Conservation (phyloP, 2,329 filamentous ascomycete species). For the Graphiopsis chlorocephala region DNA sequence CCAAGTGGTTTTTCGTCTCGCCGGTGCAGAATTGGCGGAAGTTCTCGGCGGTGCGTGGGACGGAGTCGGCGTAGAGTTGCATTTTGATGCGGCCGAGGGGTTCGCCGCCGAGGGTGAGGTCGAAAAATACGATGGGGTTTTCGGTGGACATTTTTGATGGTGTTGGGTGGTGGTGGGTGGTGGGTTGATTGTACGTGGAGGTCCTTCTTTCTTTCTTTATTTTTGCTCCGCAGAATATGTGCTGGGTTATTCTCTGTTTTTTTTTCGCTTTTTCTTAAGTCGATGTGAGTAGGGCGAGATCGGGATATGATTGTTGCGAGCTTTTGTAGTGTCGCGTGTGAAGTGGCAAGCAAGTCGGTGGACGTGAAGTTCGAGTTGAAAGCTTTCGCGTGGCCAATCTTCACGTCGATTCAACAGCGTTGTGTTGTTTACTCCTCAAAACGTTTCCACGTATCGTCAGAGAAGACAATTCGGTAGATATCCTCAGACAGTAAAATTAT, state of each 20-base stretch:
- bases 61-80: constrained; percentile 81
- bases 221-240: not conserved
- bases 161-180: not conserved
- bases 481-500: not conserved
- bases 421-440: too few relatives aligned
- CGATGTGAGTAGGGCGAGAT: not conserved
- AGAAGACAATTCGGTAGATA: too few relatives aligned
- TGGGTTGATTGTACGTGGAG: not conserved
- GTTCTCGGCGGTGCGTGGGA: constrained; percentile 82
- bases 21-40: constrained; percentile 97
- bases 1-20: constrained; percentile 75
- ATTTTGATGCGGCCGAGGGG: constrained; percentile 84
- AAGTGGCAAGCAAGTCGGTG: too few relatives aligned
- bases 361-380: too few relatives aligned
- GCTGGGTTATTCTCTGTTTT: not conserved
- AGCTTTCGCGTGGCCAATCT: too few relatives aligned
- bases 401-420: too few relatives aligned
- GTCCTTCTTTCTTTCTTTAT: not conserved
- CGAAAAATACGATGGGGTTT: constrained; percentile 66
- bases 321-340: too few relatives aligned
- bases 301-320: too few relatives aligned
- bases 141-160: constrained; percentile 16
- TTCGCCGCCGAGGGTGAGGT: constrained; percentile 78
- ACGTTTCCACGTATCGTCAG: too few relatives aligned
- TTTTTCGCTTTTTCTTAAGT: not conserved